Conservation (phyloP, 345 rosid genomes). For the Moricandia moricandioides region DNA sequence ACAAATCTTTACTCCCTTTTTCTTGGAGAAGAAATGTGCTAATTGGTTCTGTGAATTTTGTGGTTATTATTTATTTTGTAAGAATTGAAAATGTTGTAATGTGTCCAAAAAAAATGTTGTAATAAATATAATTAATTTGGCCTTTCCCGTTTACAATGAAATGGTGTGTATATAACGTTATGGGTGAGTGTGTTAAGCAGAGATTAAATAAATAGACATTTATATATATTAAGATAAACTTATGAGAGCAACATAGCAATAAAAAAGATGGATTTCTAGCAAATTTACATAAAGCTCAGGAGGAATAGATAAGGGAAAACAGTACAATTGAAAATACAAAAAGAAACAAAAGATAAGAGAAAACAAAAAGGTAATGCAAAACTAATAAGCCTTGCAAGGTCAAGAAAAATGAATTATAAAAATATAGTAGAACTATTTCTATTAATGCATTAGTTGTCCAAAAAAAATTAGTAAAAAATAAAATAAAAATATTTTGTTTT, state of each 20-base stretch:
- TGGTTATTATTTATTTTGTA: conserved; percentile 33
- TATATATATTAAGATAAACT: neutral
- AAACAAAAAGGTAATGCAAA: neutral
- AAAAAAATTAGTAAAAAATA: neutral
- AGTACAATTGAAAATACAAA: neutral
- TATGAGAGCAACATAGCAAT: neutral
- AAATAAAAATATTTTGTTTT: neutral
- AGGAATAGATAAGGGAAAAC: conserved; percentile 26
- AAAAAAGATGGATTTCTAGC: neutral
- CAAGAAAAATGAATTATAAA: conserved; percentile 48
- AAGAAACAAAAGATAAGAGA: neutral
- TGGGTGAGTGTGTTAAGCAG: neutral
- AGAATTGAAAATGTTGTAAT: conserved; percentile 21
- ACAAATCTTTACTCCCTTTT: neutral
- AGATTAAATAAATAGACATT: neutral
- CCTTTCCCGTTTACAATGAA: neutral
- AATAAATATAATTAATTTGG: conserved; percentile 20
- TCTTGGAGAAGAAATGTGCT: neutral
- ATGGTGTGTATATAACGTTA: neutral
- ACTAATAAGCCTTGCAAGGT: conserved; percentile 58
- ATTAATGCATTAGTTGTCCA: neutral
- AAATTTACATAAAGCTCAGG: conserved; percentile 41
- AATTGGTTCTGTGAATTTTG: conserved; percentile 19
- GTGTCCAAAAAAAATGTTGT: neutral
- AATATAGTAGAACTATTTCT: neutral